These are phyloP conservation scores for Irpex sp. DNA, from an alignment of 1,284 basidiomycete genomes.

Conservation along the genomic window DNA sequence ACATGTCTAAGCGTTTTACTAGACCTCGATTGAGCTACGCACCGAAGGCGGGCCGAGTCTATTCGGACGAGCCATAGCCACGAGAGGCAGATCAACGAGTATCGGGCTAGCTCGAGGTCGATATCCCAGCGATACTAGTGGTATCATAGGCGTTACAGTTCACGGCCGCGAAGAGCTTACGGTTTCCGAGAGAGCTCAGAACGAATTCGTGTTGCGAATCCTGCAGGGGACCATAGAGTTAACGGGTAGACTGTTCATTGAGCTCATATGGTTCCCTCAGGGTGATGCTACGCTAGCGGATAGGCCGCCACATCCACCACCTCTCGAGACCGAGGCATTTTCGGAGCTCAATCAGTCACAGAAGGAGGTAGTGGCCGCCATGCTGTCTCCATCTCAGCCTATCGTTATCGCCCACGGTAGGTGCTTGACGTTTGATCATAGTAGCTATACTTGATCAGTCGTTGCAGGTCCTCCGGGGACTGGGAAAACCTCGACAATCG, in stretches of 20 bases:
- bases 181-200: slow-evolving; percentile 11
- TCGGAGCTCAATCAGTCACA: slow-evolving; percentile 8
- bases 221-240: not conserved
- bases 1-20: not conserved
- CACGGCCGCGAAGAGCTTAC: slow-evolving; percentile 14
- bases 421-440: not conserved
- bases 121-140: not conserved
- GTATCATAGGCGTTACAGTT: slow-evolving; percentile 13
- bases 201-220: slow-evolving; percentile 10
- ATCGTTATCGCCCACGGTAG: slow-evolving; percentile 11
- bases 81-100: slow-evolving; percentile 1
- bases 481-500: slow-evolving; percentile 31
- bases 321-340: not conserved
- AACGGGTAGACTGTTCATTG: slow-evolving; percentile 4
- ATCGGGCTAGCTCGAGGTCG: slow-evolving; percentile 1
- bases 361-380: slow-evolving; percentile 8
- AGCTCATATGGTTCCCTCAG: slow-evolving; percentile 9
- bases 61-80: slow-evolving; percentile 1
- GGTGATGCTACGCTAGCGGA: not conserved
- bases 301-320: not conserved
- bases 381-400: slow-evolving; percentile 8
- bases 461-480: slow-evolving; percentile 29
- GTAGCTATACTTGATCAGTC: not conserved
- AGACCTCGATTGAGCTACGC: slow-evolving; percentile 5
- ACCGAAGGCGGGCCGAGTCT: not conserved